These are phyloP conservation scores for Klebsormidium nitens DNA, from an alignment of 139 green algal species.

Conservation along the genomic window DNA sequence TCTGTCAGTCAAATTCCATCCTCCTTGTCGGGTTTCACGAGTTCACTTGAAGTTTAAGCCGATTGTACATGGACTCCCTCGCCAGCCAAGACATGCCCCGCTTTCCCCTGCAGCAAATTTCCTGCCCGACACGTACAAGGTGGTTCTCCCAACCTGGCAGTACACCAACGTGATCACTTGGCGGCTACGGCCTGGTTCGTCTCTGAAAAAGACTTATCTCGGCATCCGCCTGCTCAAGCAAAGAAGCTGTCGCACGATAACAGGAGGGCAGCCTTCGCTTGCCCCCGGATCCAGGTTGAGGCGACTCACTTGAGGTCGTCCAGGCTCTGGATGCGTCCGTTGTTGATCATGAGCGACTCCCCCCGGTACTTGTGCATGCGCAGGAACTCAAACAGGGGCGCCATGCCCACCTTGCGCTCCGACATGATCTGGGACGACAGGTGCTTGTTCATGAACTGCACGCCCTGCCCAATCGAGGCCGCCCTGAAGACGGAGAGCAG, in stretches of 20 bases:
- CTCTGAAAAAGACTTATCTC: no score
- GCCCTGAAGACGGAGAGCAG: no score
- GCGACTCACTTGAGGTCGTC: conserved; percentile 25
- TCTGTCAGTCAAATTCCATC: no score
- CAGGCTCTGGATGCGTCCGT: conserved; percentile 26
- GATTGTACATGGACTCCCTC: no score
- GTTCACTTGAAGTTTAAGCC: no score
- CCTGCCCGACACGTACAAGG: background rate
- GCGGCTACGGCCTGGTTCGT: background rate
- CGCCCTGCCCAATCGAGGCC: conserved; percentile 64
- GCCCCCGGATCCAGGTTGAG: conserved; percentile 10
- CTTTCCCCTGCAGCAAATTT: no score
- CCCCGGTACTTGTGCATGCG: conserved; percentile 47
- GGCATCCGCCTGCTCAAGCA: no score
- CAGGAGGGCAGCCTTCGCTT: background rate
- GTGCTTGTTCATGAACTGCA: conserved; percentile 69
- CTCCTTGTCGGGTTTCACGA: no score
- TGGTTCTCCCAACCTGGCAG: background rate
- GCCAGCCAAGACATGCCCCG: no score
- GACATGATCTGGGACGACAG: conserved; percentile 55
- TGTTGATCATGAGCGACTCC: conserved; percentile 47
- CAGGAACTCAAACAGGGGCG: conserved; percentile 58
- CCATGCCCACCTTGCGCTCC: conserved; percentile 13
- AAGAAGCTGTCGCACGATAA: background rate
- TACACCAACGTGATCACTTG: background rate